Evolutionary conservation across 2,329 filamentous ascomycete genomes (phyloP), one percentile per base, ranked within the genome.

Genomic region (Fragosphaeria purpurea): DNA sequence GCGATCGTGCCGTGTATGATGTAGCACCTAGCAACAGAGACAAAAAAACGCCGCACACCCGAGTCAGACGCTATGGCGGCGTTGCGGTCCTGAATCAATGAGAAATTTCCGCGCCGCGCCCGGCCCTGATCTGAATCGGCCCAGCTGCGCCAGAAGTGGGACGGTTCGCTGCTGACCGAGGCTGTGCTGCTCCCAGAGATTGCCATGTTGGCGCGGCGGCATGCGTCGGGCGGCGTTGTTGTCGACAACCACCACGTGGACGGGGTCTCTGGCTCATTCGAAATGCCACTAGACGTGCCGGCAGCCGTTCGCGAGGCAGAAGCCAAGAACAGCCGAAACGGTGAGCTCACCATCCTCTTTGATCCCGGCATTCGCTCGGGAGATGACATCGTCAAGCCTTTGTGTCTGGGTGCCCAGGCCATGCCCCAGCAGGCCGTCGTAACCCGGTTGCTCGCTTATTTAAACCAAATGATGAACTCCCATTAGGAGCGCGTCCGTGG

Each of bases 131-230:
- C 79, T 2, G 71, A 86, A 39, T 62, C 86, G 38, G 67, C 68
- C n/a, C 67, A 78, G 45, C 59, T 86, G 54, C 70, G 75, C 55
- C 67, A 75, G 57, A 62, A 81, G 52, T 86, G 82, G 61, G 55
- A 49, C 79, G 80, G 81, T 0, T 79, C 81, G 0, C 77, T 88
- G 48, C 74, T 79, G 54, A 69, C 80, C 38, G 83, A 84, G 62
- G 80, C 79, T 0, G 77, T 79, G 13, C 67, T 75, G 50, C 70
- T 70, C 43, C 67, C 70, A 1, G 70, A 72, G 12, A 76, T 79
- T 51, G 74, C 73, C 0, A 61, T 66, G 33, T 55, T 70, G 13
- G 75, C 75, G 0, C 65, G 70, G 9, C 51, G 67, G 50, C 52
- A 67, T 46, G 73, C 73, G 0, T 66, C 70, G 4, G 68, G 75